Conservation (phyloP, 768 basidiomycete species). For the Mycena maculata region DNA sequence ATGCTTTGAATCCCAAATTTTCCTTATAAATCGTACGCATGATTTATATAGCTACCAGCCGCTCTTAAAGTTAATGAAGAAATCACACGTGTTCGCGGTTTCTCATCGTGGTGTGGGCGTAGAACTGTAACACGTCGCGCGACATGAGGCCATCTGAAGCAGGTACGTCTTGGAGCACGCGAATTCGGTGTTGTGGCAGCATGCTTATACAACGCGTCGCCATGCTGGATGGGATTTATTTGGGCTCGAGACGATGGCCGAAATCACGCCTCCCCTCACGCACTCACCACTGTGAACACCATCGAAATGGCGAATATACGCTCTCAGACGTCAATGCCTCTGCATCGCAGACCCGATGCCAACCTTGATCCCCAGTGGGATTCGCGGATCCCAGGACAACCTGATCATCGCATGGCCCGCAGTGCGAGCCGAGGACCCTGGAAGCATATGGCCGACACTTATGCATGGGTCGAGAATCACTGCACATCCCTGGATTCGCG, state of each 20-base stretch:
- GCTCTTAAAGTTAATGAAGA: conserved; percentile 17
- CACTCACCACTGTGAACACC: background rate
- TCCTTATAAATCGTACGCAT: background rate
- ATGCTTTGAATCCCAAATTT: conserved; percentile 19
- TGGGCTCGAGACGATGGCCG: background rate
- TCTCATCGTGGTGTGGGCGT: no score
- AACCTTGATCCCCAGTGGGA: background rate
- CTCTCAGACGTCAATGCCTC: conserved; percentile 30
- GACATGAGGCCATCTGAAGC: background rate
- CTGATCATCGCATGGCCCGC: background rate
- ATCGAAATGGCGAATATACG: conserved; percentile 22
- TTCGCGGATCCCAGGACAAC: conserved; percentile 1
- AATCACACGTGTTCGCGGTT: conserved; percentile 15
- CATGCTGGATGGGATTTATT: conserved; percentile 22
- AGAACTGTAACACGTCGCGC: no score
- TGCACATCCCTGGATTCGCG: conserved; percentile 57
- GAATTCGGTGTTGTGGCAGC: conserved; percentile 43
- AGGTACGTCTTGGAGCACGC: conserved; percentile 11
- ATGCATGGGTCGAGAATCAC: conserved; percentile 66
- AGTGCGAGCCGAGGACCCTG: conserved; percentile 41
- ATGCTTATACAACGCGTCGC: conserved; percentile 47
- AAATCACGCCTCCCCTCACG: background rate
- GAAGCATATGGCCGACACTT: conserved; percentile 57
- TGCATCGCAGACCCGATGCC: conserved; percentile 7
- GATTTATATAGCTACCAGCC: conserved; percentile 27